Evolutionary conservation across 2,329 filamentous ascomycete genomes (phyloP).

Genomic region (Penicillium frequentans): DNA sequence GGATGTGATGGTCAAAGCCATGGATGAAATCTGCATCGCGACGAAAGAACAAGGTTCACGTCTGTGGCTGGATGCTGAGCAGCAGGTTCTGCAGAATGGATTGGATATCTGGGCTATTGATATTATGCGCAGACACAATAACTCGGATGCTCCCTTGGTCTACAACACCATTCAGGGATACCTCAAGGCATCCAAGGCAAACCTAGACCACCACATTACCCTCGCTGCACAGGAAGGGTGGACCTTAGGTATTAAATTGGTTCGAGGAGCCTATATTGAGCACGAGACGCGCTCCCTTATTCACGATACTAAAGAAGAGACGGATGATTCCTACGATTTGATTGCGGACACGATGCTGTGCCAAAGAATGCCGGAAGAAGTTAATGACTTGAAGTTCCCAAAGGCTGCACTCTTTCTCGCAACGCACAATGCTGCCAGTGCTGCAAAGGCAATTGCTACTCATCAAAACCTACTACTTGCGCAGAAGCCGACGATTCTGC

Average conservation of each 20-base stretch:
- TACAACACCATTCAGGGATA: conserved; percentile 51
- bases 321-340: conserved; percentile 49
- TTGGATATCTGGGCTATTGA: conserved; percentile 50
- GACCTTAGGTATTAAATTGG: conserved; percentile 45
- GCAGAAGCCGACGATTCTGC: conserved; percentile 37
- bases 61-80: conserved; percentile 51
- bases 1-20: conserved; percentile 25
- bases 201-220: conserved; percentile 40
- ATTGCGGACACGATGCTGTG: conserved; percentile 50
- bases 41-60: conserved; percentile 36
- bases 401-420: conserved; percentile 51
- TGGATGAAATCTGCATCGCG: conserved; percentile 39
- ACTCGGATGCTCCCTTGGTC: conserved; percentile 28
- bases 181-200: conserved; percentile 43
- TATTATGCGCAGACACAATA: conserved; percentile 48
- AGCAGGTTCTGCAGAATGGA: conserved; percentile 44
- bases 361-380: conserved; percentile 37
- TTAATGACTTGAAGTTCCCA: conserved; percentile 18
- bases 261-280: conserved; percentile 48
- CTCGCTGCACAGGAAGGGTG: conserved; percentile 42
- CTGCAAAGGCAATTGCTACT: conserved; percentile 44
- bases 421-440: conserved; percentile 52
- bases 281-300: conserved; percentile 39
- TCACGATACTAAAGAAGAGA: conserved; percentile 40
- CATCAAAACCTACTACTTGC: conserved; percentile 37